Base-by-base conservation (phyloP, 129 eudicot species). In the Heracleum sosnowskyi region DNA sequence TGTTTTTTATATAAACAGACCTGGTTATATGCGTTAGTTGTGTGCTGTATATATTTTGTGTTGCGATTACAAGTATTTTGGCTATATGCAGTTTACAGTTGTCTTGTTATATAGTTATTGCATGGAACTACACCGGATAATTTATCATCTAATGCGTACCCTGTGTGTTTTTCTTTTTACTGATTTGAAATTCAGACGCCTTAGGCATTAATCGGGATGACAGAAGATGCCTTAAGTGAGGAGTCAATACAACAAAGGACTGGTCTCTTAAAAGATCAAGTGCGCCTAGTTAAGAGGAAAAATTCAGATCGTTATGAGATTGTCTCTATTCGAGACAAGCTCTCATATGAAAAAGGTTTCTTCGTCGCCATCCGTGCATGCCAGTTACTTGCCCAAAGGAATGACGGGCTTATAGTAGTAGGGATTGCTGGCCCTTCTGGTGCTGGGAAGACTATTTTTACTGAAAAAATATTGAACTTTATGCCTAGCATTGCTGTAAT, bases 351-450 rank as follows among this genome's bases (percentile, higher is more conserved):
- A 76, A 93, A 93, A 83, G 98, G 98, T 0, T 93, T 93, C 84
- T 93, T 90, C 77, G 87, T 82, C 79, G 97, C 91, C 2, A 85
- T 93, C 68, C 92, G 98, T 63, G 98, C 98, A 41, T 93, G 97
- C 87, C 98, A 93, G 76, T 81, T 89, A 80, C 78, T 93, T 78
- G 86, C 85, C 35, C 98, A 93, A 82, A 93, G 86, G 74, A 93
- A 93, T 75, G 91, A 91, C 20, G 98, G 98, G 28, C 81, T 93
- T 49, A 79, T 93, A 80, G 11, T 93, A 46, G 85, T 93, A 6
- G 98, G 98, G 42, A 76, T 93, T 76, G 98, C 98, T 0, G 98
- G 98, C 75, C 98, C 98, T 83, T 93, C 98, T 75, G 98, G 98
- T 63, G 98, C 98, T 77, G 98, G 98, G 73, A 93, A 93, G 82